Evolutionary conservation across 2,329 filamentous ascomycete species (phyloP).

Genomic region (Stagonosporopsis cucurbitacearum): DNA sequence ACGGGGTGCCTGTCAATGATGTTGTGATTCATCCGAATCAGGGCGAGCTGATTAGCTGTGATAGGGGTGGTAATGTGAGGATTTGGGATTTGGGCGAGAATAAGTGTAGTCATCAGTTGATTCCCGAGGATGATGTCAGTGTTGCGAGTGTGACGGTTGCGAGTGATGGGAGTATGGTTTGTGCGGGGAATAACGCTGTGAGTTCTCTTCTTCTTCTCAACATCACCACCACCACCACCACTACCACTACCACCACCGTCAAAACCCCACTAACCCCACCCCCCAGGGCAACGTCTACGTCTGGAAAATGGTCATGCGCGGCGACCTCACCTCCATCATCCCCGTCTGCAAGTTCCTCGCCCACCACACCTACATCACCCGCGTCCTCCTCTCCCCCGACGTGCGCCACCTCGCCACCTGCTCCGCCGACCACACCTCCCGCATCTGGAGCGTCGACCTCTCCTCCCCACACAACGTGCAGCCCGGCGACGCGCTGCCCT

Average conservation of each 20-base stretch:
- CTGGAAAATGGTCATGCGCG: conserved; percentile 87
- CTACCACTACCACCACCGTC: not conserved
- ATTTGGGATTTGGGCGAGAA: conserved; percentile 98
- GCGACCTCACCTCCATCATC: conserved; percentile 81
- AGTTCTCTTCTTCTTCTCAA: conserved; percentile 28
- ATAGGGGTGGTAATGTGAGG: conserved; percentile 87
- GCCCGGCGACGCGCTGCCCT: conserved; percentile 40
- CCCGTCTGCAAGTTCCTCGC: conserved; percentile 89
- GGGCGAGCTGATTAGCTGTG: conserved; percentile 96
- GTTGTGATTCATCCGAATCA: conserved; percentile 99
- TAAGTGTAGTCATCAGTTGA: conserved; percentile 93
- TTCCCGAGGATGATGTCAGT: conserved; percentile 92
- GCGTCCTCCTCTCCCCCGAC: conserved; percentile 88
- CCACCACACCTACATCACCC: conserved; percentile 91
- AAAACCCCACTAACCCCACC: not conserved
- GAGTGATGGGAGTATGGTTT: conserved; percentile 89
- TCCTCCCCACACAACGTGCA: conserved; percentile 44
- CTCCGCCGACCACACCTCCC: conserved; percentile 90
- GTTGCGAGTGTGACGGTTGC: conserved; percentile 96
- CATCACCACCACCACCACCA: not conserved
- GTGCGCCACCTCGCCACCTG: conserved; percentile 94
- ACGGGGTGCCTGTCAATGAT: conserved; percentile 89
- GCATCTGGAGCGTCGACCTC: conserved; percentile 90
- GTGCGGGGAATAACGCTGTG: conserved; percentile 90
- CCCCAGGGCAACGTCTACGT: conserved; percentile 93